These are phyloP conservation scores for Phlyctochytrium bullatum DNA, from an alignment of 192 early-diverging fungal species.

Conservation along the genomic window DNA sequence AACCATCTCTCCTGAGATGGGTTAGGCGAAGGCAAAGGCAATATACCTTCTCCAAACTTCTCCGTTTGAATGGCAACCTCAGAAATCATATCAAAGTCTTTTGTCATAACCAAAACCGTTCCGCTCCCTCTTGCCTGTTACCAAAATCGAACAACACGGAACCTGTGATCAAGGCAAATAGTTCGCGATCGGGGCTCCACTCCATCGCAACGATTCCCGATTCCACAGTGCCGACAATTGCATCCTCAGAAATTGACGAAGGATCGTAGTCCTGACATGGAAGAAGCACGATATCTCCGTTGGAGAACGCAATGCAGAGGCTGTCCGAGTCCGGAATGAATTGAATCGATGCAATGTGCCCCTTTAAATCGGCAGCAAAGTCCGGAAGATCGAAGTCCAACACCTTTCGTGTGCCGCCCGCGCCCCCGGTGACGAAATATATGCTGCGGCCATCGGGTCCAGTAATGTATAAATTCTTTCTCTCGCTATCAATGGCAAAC, in stretches of 20 bases:
- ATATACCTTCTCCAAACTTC: conserved; percentile 64
- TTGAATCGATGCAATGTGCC: conserved; percentile 16
- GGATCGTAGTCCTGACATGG: not conserved
- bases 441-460: no score
- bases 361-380: not conserved
- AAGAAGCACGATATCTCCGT: conserved; percentile 49
- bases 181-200: conserved; percentile 90
- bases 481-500: no score
- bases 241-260: conserved; percentile 26
- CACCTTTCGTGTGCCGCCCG: no score
- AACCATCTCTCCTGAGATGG: not conserved
- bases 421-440: no score
- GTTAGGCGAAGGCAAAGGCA: conserved; percentile 1
- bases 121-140: conserved; percentile 44
- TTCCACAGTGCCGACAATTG: conserved; percentile 72
- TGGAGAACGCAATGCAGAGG: conserved; percentile 41
- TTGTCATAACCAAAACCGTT: conserved; percentile 83
- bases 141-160: conserved; percentile 14
- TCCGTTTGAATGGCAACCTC: conserved; percentile 75
- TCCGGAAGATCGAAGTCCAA: not conserved
- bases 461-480: no score
- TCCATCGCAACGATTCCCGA: conserved; percentile 66
- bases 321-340: conserved; percentile 50
- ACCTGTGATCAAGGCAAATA: conserved; percentile 79
- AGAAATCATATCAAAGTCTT: conserved; percentile 85